Evolutionary conservation across 345 rosid genomes (phyloP).

Genomic region (Lepidium didymum): DNA sequence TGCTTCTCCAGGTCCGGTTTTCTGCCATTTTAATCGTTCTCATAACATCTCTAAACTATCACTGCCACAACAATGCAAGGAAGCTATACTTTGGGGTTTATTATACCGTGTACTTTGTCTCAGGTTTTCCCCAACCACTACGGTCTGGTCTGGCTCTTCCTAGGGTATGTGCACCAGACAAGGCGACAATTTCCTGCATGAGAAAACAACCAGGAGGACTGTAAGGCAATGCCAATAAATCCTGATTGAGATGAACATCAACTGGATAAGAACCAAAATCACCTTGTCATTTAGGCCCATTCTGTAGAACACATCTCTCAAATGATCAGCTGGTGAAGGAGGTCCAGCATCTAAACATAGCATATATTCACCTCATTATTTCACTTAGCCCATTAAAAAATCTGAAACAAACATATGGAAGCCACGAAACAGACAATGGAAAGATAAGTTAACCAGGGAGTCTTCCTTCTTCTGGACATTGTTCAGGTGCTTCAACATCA

Average conservation of each 20-base stretch:
- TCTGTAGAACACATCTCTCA: conserved; percentile 76
- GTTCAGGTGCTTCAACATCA: conserved; percentile 61
- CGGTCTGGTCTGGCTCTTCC: conserved; percentile 96
- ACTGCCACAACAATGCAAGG: not conserved
- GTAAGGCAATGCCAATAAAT: not conserved
- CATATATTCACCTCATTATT: not conserved
- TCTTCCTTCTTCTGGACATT: conserved; percentile 97
- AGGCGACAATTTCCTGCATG: conserved; percentile 80
- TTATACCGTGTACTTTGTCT: conserved; percentile 87
- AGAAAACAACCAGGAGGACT: not conserved
- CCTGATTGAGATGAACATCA: not conserved
- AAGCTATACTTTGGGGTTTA: not conserved
- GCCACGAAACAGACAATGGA: conserved; percentile 20
- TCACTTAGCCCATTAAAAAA: not conserved
- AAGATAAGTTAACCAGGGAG: conserved; percentile 73
- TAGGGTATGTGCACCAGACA: conserved; percentile 94
- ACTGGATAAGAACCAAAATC: not conserved
- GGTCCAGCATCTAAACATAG: conserved; percentile 72
- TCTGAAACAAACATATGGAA: not conserved
- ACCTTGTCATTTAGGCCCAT: conserved; percentile 96
- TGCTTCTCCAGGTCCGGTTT: conserved; percentile 92
- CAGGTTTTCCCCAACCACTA: conserved; percentile 95
- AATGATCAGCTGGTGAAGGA: conserved; percentile 77
- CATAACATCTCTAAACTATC: conserved; percentile 1
- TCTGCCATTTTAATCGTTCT: conserved; percentile 39